A percentile compares a stretch with the other conserved stretches of the same genome.
Conservation (phyloP, 768 basidiomycete genomes). For the Lactarius psammicola region DNA sequence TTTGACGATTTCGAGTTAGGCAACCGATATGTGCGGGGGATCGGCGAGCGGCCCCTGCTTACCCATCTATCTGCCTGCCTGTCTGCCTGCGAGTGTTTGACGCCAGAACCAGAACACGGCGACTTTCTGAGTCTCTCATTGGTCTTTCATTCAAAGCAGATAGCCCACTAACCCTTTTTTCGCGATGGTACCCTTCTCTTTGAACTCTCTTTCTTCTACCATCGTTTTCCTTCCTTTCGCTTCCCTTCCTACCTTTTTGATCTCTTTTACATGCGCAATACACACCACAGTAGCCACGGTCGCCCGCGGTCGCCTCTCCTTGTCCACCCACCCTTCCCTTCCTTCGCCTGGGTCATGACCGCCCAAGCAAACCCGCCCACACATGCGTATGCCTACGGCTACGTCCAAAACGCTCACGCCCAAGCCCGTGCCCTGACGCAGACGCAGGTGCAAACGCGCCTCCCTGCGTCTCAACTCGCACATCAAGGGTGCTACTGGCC, state of each 20-base stretch:
- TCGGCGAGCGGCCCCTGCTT: not conserved
- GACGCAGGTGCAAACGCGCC: not conserved
- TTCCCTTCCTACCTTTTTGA: not conserved
- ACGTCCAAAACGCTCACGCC: constrained; percentile 10
- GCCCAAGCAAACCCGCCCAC: constrained; percentile 18
- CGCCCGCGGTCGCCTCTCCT: not conserved
- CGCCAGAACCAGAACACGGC: constrained; percentile 7
- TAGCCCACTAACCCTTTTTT: not conserved
- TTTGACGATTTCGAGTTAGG: not conserved
- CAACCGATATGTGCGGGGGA: not conserved
- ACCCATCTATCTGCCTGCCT: not conserved
- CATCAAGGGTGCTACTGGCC: not conserved
- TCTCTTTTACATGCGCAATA: constrained; percentile 6
- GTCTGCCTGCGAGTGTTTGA: not conserved
- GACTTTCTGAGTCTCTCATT: constrained; percentile 13
- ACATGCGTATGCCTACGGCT: constrained; percentile 10
- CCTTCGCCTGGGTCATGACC: constrained; percentile 22
- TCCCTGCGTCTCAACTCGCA: too few species aligned
- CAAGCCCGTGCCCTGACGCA: not conserved
- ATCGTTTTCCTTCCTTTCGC: not conserved
- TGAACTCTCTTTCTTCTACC: not conserved
- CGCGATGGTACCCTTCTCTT: constrained; percentile 5
- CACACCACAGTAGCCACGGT: not conserved
- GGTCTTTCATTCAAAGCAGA: not conserved
- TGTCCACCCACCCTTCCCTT: constrained; percentile 22